Base-by-base conservation (phyloP, 2,329 filamentous ascomycete species). In the Pseudogymnoascus sp. region DNA sequence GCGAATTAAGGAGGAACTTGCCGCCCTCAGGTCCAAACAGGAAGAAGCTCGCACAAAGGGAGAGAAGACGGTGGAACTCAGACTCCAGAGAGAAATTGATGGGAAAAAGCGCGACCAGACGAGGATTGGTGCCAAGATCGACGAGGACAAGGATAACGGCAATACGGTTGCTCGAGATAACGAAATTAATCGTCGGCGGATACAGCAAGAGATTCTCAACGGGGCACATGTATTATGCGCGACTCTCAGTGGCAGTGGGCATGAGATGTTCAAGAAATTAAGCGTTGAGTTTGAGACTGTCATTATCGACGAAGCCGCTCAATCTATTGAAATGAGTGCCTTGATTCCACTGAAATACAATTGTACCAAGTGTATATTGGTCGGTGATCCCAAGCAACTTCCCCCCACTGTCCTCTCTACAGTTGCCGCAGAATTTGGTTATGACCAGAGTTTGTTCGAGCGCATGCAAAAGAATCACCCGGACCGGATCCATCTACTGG, bases 261-360 rank as follows among this genome's bases (percentile, higher is more conserved):
- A 99, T 71, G 95, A 99, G 68, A 96, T 97, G 87, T 96, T 99
- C 78, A 91, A 93, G 75, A 89, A 88, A 69, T 78, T 99, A 62
- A 93, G 90, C 69, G 91, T 99, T 60, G 95, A 99, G 74, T 99
- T 99, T 68, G 95, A 99, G 76, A 97, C 95, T 0, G 95, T 99
- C 67, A 90, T 99, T 69, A 97, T 99, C 66, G 95, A 99, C 70
- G 95, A 99, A 77, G 95, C 95, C 3, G 95, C 95, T 14, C 95
- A 99, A 80, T 99, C 93, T 74, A 96, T 99, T 65, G 95, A 99
- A 77, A 83, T 99, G 72, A 96, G 92, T 71, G 95, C 95, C 11
- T 82, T 99, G 55, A 99, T 99, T 68, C 95, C 95, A 1, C 83
- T 99, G 63, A 99, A 99, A 75, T 99, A 99, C 71, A 93, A 95